Evolutionary conservation across 148 eudicot species (phyloP).

Genomic region (Spergularia marina): DNA sequence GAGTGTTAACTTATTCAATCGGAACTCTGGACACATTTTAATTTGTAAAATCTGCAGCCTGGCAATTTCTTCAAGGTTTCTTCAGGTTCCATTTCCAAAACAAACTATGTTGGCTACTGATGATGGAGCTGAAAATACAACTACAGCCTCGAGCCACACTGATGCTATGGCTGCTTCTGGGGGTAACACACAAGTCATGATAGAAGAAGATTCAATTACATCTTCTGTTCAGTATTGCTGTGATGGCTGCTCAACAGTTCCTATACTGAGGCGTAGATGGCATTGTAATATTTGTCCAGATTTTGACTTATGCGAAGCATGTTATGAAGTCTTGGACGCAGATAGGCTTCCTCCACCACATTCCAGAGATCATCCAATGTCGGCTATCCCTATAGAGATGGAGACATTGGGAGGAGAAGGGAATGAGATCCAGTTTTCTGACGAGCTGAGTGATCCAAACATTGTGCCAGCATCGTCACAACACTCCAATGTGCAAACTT

Average conservation of each 20-base stretch:
- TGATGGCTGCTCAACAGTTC: slow-evolving; percentile 99
- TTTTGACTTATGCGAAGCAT: slow-evolving; percentile 97
- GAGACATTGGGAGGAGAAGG: slow-evolving; percentile 85
- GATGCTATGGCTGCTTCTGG: slow-evolving; percentile 48
- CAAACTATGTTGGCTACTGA: slow-evolving; percentile 91
- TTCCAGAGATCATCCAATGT: slow-evolving; percentile 95
- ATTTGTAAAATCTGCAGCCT: slow-evolving; percentile 48
- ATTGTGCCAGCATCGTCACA: slow-evolving; percentile 54
- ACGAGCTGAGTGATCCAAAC: slow-evolving; percentile 56
- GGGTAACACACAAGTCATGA: slow-evolving; percentile 74
- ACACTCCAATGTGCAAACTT: slow-evolving; percentile 50
- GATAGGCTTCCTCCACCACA: slow-evolving; percentile 94
- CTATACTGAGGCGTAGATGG: slow-evolving; percentile 92
- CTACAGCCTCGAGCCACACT: slow-evolving; percentile 51
- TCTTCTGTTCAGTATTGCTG: slow-evolving; percentile 98
- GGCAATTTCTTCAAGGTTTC: slow-evolving; percentile 98
- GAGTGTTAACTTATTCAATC: not conserved
- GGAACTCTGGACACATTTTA: slow-evolving; percentile 16
- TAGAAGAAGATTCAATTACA: slow-evolving; percentile 92
- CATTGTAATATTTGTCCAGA: slow-evolving; percentile 98
- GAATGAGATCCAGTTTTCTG: slow-evolving; percentile 72
- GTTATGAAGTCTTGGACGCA: slow-evolving; percentile 88
- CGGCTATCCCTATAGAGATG: slow-evolving; percentile 92
- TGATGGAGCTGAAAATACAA: slow-evolving; percentile 61
- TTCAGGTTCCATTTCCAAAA: slow-evolving; percentile 99